Conservation (phyloP, 331 rosid genomes). For the Acacia pycnantha region DNA sequence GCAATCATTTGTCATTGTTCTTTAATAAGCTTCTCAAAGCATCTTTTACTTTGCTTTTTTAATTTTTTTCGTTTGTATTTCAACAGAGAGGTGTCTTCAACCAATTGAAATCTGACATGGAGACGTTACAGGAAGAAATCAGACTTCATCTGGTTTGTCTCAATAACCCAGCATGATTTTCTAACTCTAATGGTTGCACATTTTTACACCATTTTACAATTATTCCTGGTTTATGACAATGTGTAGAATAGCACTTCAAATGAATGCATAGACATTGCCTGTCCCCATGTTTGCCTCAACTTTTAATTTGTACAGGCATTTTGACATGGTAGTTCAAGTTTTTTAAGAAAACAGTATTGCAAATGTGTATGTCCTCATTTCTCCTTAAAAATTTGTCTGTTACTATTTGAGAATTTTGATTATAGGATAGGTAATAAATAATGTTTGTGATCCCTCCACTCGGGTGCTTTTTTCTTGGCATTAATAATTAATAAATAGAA, state of each 20-base stretch:
- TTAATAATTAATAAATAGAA: too few species aligned
- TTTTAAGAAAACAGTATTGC: not conserved
- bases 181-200: constrained; percentile 11
- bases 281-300: not conserved
- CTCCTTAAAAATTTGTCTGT: constrained; percentile 29
- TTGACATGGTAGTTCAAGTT: too few species aligned
- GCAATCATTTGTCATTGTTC: constrained; percentile 12
- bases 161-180: not conserved
- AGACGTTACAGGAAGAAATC: constrained; percentile 69
- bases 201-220: not conserved
- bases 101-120: constrained; percentile 87
- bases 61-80: constrained; percentile 28
- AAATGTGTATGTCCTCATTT: constrained; percentile 15
- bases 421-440: not conserved
- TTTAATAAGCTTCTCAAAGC: not conserved
- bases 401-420: not conserved
- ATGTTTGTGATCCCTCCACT: not conserved
- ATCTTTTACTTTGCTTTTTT: constrained; percentile 1
- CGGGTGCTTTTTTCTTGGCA: not conserved
- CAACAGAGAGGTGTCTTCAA: constrained; percentile 71
- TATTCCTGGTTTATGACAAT: constrained; percentile 1
- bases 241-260: not conserved
- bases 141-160: constrained; percentile 75
- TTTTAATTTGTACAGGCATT: not conserved
- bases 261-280: constrained; percentile 3